Evolutionary conservation across 345 rosid species (phyloP).

Genomic region (Acer negundo): DNA sequence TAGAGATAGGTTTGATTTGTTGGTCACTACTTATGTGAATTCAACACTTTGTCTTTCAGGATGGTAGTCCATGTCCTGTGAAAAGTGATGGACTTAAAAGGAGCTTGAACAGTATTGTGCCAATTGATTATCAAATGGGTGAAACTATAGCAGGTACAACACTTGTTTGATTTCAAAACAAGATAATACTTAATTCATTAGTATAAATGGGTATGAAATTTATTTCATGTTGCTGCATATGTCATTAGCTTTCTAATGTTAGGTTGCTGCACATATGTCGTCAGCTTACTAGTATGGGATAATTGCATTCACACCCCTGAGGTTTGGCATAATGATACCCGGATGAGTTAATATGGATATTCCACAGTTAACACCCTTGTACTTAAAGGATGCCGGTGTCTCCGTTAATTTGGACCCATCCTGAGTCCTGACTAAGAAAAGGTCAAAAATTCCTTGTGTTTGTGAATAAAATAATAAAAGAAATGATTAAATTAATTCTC

Average conservation of each 20-base stretch:
- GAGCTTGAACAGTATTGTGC: conserved; percentile 78
- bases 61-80: conserved; percentile 59
- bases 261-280: background rate
- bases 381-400: too few relatives aligned
- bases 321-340: too few relatives aligned
- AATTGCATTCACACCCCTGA: too few relatives aligned
- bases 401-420: too few relatives aligned
- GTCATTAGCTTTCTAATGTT: background rate
- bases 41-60: conserved; percentile 45
- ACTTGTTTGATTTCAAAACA: background rate
- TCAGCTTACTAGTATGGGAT: background rate
- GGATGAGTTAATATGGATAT: too few relatives aligned
- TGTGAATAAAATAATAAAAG: too few relatives aligned
- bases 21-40: conserved; percentile 8
- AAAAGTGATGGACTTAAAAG: conserved; percentile 88
- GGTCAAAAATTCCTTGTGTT: too few relatives aligned
- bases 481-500: too few relatives aligned
- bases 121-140: conserved; percentile 77
- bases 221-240: background rate
- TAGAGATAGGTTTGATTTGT: background rate
- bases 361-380: too few relatives aligned
- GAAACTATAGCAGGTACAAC: conserved; percentile 67
- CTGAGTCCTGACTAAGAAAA: too few relatives aligned
- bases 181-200: background rate
- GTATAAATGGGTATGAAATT: conserved; percentile 9